Evolutionary conservation across 805 yeast genomes (phyloP), one percentile per base, ranked within the genome.

Genomic region (Pichia phayaonensis): DNA sequence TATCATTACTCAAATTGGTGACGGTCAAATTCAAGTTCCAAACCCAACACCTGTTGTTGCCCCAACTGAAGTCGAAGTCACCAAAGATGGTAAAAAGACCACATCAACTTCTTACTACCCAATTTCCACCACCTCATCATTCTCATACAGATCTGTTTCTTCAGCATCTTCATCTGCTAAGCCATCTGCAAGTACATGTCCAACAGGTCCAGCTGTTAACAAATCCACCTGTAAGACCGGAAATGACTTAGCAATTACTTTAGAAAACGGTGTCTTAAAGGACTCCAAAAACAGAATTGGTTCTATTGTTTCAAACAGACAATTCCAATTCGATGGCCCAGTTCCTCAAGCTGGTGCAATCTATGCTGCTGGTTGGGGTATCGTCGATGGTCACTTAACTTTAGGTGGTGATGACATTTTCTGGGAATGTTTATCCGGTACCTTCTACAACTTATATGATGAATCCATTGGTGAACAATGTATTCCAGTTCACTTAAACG

Each of bases 251-350:
- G 61, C 77, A 18, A 67, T 78, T 67, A 62, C 69, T 41, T 71
- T 79, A 62, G 59, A 64, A 31, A 65, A 58, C 44, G 68, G 75
- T 55, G 59, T 73, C 48, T 70, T 78, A 58, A 72, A 61, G 20
- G 83, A 77, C 59, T 57, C 73, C 22, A 56, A 65, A 53, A 76
- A 76, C 47, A 75, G 83, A 73, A 68, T 77, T 51, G 83, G 83
- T 59, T 74, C 81, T 44, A 77, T 77, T 65, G 83, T 77, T 56
- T 76, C 81, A 52, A 76, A 76, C 77, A 71, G 79, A 69, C 84
- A 79, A 68, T 78, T 79, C 77, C 84, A 79, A 68, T 79, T 79
- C 60, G 84, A 79, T 61, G 83, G 83, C 60, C 83, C 83, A 47
- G 79, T 81, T 66, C 83, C 83, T 56, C 84, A 79, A 68, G 82